Conservation (phyloP, 192 early-diverging fungal species). For the Backusella tuberculispora region DNA sequence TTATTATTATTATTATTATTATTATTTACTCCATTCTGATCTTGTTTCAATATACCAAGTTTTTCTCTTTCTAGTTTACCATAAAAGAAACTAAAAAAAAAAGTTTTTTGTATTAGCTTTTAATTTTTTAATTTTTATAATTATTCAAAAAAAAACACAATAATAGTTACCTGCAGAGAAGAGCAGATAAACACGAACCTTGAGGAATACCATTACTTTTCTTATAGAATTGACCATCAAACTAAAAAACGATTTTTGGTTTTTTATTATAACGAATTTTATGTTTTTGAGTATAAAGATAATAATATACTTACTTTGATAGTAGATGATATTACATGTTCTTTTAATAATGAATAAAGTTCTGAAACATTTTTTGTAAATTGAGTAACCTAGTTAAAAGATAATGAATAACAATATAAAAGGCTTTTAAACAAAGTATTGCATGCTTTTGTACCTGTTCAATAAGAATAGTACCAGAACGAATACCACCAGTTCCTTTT, state of each 20-base stretch:
- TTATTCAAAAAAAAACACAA: not conserved
- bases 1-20: no score
- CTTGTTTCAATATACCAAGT: not conserved
- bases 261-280: no score
- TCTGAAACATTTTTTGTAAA: not conserved
- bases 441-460: not conserved
- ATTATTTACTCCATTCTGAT: slow-evolving; percentile 1
- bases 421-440: not conserved
- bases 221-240: not conserved
- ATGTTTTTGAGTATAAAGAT: no score
- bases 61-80: slow-evolving; percentile 2
- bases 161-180: not conserved
- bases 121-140: not conserved
- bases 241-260: not conserved
- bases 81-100: slow-evolving; percentile 13
- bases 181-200: not conserved
- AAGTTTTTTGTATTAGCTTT: no score
- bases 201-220: not conserved
- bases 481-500: not conserved
- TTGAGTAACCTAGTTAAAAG: not conserved
- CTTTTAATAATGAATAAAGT: not conserved
- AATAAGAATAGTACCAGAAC: not conserved
- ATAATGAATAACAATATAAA: not conserved
- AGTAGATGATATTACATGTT: not conserved
- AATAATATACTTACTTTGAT: not conserved